Conservation (phyloP, 2,329 filamentous ascomycete genomes). For the Alternaria gansuensis region DNA sequence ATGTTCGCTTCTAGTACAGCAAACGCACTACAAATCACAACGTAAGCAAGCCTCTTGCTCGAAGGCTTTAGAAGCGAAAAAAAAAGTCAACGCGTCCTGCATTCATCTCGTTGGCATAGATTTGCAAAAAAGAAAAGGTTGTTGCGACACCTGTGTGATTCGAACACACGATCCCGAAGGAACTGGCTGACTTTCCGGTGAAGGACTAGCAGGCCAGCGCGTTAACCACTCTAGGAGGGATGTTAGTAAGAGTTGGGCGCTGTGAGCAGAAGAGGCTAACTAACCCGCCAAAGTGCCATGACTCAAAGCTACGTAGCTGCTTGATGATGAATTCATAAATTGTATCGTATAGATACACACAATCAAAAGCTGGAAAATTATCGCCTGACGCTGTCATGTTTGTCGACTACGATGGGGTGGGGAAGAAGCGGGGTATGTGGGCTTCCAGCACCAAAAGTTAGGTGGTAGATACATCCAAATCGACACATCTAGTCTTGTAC, state of each 20-base stretch:
- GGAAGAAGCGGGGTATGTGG: neutral
- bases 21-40: too few species aligned
- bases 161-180: slow-evolving; percentile 43
- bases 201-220: slow-evolving; percentile 39
- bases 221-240: slow-evolving; percentile 32
- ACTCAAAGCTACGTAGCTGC: neutral
- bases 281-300: slow-evolving; percentile 20
- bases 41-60: too few species aligned
- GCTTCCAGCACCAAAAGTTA: neutral
- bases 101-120: too few species aligned
- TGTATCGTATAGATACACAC: too few species aligned
- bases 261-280: neutral
- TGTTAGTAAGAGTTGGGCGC: neutral
- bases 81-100: too few species aligned
- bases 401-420: neutral
- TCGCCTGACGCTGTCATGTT: neutral
- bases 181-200: slow-evolving; percentile 35
- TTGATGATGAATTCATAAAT: neutral
- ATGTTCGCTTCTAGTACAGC: too few species aligned
- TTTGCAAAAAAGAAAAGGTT: slow-evolving; percentile 17
- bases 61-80: too few species aligned
- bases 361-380: too few species aligned
- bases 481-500: neutral
- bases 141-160: slow-evolving; percentile 41
- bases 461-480: too few species aligned